phyloP scores from a whole-genome alignment of 495 filamentous ascomycete species.

The Filosporella fistucella region DNA sequence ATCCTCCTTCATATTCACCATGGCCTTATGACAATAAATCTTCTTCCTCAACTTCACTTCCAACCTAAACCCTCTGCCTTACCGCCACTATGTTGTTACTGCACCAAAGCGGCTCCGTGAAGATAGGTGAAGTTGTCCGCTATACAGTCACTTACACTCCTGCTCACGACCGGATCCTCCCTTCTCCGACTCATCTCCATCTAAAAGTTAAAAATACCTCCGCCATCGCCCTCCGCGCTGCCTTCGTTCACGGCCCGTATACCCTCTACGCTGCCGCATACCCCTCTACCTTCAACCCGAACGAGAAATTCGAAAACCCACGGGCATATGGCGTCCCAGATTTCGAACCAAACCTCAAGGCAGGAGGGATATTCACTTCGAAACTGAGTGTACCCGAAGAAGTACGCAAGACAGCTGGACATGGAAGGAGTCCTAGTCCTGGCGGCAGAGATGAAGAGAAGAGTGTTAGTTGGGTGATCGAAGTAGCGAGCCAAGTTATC shows the following conservation, averaged over 20 bases:
- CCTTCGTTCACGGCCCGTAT: conserved; percentile 95
- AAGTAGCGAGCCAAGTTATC: conserved; percentile 85
- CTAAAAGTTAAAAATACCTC: conserved; percentile 91
- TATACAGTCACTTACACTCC: conserved; percentile 95
- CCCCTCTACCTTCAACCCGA: conserved; percentile 73
- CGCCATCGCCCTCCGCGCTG: conserved; percentile 82
- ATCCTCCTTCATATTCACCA: neutral
- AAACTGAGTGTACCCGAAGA: conserved; percentile 70
- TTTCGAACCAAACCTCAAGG: conserved; percentile 95
- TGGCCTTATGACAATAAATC: conserved; percentile 5
- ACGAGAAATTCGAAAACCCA: conserved; percentile 60
- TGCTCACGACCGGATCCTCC: conserved; percentile 79
- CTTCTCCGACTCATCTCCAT: conserved; percentile 70
- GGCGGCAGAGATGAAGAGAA: conserved; percentile 29
- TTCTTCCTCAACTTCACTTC: neutral
- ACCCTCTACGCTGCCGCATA: conserved; percentile 82
- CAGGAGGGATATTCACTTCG: conserved; percentile 79
- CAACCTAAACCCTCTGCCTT: neutral
- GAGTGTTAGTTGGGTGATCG: conserved; percentile 81
- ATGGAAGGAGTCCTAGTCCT: conserved; percentile 15
- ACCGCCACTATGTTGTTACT: conserved; percentile 20
- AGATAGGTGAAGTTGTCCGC: conserved; percentile 84
- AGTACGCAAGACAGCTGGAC: conserved; percentile 50
- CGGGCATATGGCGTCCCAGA: conserved; percentile 66
- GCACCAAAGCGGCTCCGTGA: conserved; percentile 50